These are phyloP conservation scores for Xylariaceae sp. DNA, from an alignment of 2,329 filamentous ascomycete species.

Conservation along the genomic window DNA sequence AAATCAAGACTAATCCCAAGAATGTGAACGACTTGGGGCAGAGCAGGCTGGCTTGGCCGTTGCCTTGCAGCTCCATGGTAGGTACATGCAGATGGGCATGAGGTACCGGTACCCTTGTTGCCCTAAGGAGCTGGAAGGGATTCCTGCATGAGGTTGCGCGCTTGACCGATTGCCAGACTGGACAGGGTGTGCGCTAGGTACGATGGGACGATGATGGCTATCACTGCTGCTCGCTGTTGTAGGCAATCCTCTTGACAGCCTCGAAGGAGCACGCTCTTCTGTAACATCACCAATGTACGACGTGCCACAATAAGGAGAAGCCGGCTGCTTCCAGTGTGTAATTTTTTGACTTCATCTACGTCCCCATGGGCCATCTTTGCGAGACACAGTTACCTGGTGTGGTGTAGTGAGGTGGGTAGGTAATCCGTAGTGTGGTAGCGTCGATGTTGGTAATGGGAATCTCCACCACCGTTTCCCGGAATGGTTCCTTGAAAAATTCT, in stretches of 20 bases:
- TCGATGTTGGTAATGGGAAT: background rate
- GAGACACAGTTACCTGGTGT: background rate
- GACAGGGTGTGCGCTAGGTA: conserved; percentile 1
- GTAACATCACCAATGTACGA: background rate
- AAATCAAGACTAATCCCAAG: conserved; percentile 18
- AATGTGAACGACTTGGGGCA: conserved; percentile 25
- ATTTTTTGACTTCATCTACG: background rate
- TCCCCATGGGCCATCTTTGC: background rate
- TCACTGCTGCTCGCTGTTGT: conserved; percentile 3
- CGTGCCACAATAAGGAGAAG: too few relatives aligned
- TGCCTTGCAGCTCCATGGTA: conserved; percentile 17
- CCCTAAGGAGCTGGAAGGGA: conserved; percentile 12
- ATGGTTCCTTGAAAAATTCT: background rate
- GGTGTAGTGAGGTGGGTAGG: background rate
- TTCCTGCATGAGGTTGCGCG: conserved; percentile 5
- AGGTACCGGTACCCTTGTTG: conserved; percentile 13
- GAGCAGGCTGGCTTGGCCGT: conserved; percentile 21
- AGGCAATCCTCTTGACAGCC: background rate
- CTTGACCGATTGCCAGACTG: conserved; percentile 9
- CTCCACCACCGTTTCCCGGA: conserved; percentile 11
- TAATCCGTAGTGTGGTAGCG: background rate
- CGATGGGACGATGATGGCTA: conserved; percentile 4
- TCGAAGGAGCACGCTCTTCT: conserved; percentile 7
- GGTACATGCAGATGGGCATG: conserved; percentile 12
- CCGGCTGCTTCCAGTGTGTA: background rate